Conservation (phyloP, 352 stramenopile species). For the Phytopythium mirpurense region DNA sequence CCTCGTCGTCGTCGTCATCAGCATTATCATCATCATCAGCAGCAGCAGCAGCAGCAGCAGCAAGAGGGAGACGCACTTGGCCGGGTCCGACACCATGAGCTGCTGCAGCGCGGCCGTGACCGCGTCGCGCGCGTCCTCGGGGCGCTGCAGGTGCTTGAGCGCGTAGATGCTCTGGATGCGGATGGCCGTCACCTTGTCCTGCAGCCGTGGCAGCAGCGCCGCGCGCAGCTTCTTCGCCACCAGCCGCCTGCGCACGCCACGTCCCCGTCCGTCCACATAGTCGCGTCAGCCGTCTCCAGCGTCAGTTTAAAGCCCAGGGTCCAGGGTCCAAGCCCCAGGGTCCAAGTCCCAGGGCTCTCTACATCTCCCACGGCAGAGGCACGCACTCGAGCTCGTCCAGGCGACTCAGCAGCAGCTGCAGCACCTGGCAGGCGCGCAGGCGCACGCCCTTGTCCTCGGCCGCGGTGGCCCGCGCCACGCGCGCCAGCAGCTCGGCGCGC, state of each 20-base stretch:
- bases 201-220: conserved; percentile 42
- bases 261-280: neutral
- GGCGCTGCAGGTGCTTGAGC: conserved; percentile 54
- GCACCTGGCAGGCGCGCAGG: conserved; percentile 50
- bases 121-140: conserved; percentile 28
- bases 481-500: conserved; percentile 36
- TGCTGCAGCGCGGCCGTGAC: conserved; percentile 44
- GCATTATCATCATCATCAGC: too few species aligned
- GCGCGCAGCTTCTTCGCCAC: conserved; percentile 28
- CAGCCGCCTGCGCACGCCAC: conserved; percentile 22
- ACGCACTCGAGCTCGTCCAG: conserved; percentile 51
- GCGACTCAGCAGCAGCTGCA: conserved; percentile 54
- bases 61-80: conserved; percentile 37
- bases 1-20: too few species aligned
- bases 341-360: too few species aligned
- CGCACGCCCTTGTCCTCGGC: conserved; percentile 58
- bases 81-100: conserved; percentile 63
- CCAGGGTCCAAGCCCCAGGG: too few species aligned
- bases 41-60: neutral
- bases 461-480: conserved; percentile 43
- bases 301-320: too few species aligned
- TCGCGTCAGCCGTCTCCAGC: too few species aligned
- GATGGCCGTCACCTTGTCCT: conserved; percentile 57
- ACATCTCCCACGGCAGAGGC: too few species aligned
- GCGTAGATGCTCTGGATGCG: conserved; percentile 56